Base-by-base conservation (phyloP, 805 yeast species). In the Sugiyamaella boreocaroliniensis region DNA sequence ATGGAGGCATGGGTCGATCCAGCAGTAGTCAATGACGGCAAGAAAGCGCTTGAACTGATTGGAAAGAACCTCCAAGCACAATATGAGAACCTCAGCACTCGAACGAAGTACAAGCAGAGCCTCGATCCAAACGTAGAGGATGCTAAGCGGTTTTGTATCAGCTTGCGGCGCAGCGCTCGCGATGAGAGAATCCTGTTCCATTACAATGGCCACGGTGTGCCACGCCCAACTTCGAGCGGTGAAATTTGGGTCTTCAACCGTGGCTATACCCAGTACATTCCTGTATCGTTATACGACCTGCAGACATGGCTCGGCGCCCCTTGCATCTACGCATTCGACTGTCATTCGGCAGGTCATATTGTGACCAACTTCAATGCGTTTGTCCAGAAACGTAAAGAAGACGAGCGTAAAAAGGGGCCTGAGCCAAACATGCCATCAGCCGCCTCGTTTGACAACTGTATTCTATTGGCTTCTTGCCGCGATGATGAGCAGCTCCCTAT, bases 291-390 rank as follows among this genome's bases (percentile, higher is more conserved):
- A n/a, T 89, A 87, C 68, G 99, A 93, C 64, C 73, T 93, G 47
- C 99, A 93, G 63, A 84, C 95, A 3, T 93, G 99, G 99, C 73
- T 93, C 10, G 99, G 99, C 9, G 97, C 97, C 1, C 99, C 99
- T 0, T 92, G 95, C 50, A 86, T 93, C 16, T 90, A 86, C 68
- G 97, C 92, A 44, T 89, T 85, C 68, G 99, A 93, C 70, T 89
- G 98, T 67, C 87, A 85, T 61, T 86, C 87, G 54, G 97, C 99
- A 0, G 99, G 97, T 1, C 86, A 89, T 68, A 89, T 93, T 49
- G 86, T 93, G 9, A 82, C 81, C 55, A 92, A 92, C 67, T 93
- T 89, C 74, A 86, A 86, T 61, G 81, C 85, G 60, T 90, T 89
- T 67, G 95, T 89, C 1, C 93, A 89, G 61, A 89, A 89, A 65